Evolutionary conservation across 345 rosid species (phyloP).

Genomic region (Lumnitzera racemosa): DNA sequence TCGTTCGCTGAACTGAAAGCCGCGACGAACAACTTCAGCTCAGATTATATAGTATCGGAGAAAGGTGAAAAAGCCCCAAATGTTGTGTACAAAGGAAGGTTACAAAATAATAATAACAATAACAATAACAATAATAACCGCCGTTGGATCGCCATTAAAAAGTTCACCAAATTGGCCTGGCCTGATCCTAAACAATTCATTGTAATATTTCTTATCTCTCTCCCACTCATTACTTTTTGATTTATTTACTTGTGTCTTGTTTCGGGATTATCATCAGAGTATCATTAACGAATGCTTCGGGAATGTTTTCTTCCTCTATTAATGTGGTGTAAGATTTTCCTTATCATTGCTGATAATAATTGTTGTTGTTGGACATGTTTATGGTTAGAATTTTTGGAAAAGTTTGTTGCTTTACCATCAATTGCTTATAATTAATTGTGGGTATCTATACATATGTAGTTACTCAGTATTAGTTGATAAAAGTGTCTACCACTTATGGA

Average conservation of each 20-base stretch:
- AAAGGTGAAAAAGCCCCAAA: constrained; percentile 76
- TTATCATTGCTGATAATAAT: too few relatives aligned
- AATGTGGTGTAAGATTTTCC: too few relatives aligned
- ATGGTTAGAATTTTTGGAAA: too few relatives aligned
- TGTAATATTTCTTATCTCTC: constrained; percentile 22
- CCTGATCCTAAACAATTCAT: constrained; percentile 87
- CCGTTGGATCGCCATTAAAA: constrained; percentile 76
- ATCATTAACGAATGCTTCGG: too few relatives aligned
- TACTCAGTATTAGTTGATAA: too few relatives aligned
- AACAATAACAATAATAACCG: constrained; percentile 17
- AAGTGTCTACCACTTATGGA: too few relatives aligned
- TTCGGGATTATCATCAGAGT: background rate
- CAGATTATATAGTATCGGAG: constrained; percentile 66
- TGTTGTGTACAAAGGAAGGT: constrained; percentile 68
- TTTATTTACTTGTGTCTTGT: background rate
- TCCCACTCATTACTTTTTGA: background rate
- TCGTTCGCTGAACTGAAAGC: constrained; percentile 61
- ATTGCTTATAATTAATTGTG: too few relatives aligned
- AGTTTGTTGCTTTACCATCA: too few relatives aligned
- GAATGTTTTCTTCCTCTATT: background rate
- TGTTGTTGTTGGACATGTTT: too few relatives aligned
- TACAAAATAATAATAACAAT: constrained; percentile 14
- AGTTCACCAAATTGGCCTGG: constrained; percentile 70
- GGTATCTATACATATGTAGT: too few relatives aligned
- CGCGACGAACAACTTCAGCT: constrained; percentile 76